Conservation (phyloP, 108 stramenopile genomes). For the Nannochloropsis oceanica region DNA sequence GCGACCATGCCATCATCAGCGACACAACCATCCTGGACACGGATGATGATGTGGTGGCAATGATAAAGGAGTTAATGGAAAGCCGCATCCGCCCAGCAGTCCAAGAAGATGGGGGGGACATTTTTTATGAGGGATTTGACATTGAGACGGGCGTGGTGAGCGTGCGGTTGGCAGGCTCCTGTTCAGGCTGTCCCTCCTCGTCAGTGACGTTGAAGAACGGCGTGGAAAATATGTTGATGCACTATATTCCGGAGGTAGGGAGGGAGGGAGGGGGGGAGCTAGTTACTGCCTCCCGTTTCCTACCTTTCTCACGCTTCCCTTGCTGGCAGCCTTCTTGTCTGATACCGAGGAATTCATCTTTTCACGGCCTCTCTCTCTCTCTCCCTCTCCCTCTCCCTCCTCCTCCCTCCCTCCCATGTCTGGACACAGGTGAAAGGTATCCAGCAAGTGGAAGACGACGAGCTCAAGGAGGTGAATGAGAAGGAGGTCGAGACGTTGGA, state of each 20-base stretch:
- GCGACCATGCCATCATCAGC: constrained; percentile 54
- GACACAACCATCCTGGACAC: constrained; percentile 89
- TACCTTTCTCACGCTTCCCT: background rate
- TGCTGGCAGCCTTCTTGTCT: background rate
- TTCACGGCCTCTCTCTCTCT: no score
- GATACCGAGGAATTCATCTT: no score
- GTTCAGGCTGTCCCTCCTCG: constrained; percentile 88
- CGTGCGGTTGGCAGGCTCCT: constrained; percentile 60
- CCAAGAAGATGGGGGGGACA: constrained; percentile 98
- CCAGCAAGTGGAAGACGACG: constrained; percentile 21
- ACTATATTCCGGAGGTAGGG: constrained; percentile 94
- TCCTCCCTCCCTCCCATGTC: background rate
- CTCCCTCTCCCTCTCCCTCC: background rate
- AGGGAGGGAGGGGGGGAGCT: background rate
- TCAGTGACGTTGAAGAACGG: constrained; percentile 90
- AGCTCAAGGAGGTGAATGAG: constrained; percentile 19
- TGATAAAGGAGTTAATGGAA: constrained; percentile 98
- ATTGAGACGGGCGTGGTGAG: constrained; percentile 63
- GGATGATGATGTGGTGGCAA: constrained; percentile 87
- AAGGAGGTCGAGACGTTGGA: constrained; percentile 17
- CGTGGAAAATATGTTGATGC: constrained; percentile 99
- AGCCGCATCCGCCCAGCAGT: constrained; percentile 90
- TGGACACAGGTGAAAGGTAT: constrained; percentile 11
- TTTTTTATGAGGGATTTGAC: constrained; percentile 73
- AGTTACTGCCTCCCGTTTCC: background rate